These are phyloP conservation scores for Colletotrichum higginsianum DNA, from an alignment of 2,329 filamentous ascomycete genomes.

Conservation along the genomic window DNA sequence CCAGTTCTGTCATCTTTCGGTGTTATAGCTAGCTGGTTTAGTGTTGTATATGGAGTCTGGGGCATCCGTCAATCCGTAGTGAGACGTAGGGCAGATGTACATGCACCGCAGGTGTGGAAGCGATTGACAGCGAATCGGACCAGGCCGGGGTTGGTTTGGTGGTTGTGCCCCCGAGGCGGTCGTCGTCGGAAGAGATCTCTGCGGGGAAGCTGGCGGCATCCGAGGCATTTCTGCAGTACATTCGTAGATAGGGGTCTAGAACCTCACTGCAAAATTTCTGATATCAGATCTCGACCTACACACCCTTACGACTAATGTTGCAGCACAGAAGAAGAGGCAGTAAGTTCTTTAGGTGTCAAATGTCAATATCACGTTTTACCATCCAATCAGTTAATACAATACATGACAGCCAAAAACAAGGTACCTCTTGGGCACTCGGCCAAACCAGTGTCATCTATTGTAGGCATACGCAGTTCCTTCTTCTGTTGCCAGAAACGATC, in stretches of 20 bases:
- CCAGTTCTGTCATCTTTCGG: conserved; percentile 3
- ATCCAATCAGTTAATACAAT: no score
- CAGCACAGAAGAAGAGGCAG: no score
- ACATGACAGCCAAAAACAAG: no score
- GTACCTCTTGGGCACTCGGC: no score
- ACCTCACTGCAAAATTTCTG: neutral
- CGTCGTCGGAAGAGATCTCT: neutral
- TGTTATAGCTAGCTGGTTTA: neutral
- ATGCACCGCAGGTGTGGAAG: neutral
- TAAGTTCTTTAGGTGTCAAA: no score
- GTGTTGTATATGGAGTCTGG: neutral
- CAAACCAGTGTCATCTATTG: no score
- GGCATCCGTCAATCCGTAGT: neutral
- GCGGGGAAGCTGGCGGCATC: conserved; percentile 10
- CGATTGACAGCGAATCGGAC: neutral
- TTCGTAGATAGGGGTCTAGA: neutral
- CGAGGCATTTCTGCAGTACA: conserved; percentile 9
- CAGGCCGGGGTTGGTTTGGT: neutral
- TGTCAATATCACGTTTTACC: no score
- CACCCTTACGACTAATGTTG: no score
- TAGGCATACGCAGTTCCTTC: no score
- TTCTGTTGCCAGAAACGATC: neutral
- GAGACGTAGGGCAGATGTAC: neutral
- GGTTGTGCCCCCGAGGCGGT: neutral
- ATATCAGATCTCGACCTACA: neutral